Percentiles rank a stretch among this genome's conserved stretches.
Evolutionary conservation across 2,329 filamentous ascomycete genomes (phyloP).

Genomic region (Stagonosporopsis rhizophila): DNA sequence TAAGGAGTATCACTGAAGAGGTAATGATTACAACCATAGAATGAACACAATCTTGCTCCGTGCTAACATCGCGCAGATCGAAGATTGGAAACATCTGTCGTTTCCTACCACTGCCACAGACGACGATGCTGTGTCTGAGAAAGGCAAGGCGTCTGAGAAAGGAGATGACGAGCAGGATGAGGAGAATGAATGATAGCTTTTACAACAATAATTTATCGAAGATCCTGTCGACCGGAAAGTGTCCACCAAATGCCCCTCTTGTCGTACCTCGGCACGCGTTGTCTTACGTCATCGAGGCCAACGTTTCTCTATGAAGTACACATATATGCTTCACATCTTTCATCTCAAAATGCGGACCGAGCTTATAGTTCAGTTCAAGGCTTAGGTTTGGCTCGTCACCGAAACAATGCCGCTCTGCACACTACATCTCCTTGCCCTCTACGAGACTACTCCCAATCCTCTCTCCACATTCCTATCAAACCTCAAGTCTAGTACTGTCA

Average conservation of each 20-base stretch:
- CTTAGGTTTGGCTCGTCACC: too few relatives aligned
- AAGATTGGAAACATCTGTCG: conserved; percentile 39
- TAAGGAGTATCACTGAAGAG: conserved; percentile 92
- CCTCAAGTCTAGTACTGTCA: conserved; percentile 44
- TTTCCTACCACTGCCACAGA: conserved; percentile 28
- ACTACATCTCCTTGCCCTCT: conserved; percentile 56
- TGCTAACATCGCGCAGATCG: conserved; percentile 24
- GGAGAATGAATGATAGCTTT: conserved; percentile 16
- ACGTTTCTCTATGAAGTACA: conserved; percentile 1
- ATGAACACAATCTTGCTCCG: too few relatives aligned
- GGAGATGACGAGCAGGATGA: conserved; percentile 36
- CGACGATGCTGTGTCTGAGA: conserved; percentile 31
- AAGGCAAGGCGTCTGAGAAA: conserved; percentile 24
- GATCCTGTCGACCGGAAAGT: neutral
- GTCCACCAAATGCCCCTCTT: conserved; percentile 14
- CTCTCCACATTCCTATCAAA: conserved; percentile 50
- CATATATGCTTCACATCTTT: neutral
- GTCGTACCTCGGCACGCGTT: conserved; percentile 29
- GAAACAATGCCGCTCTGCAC: conserved; percentile 58
- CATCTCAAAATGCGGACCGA: neutral
- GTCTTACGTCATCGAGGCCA: conserved; percentile 31
- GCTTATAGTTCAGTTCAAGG: neutral
- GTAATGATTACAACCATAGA: conserved; percentile 52
- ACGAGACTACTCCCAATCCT: conserved; percentile 43
- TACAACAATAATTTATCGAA: neutral